Evolutionary conservation across 805 yeast genomes (phyloP).

Genomic region (Lipomyces oligophaga): DNA sequence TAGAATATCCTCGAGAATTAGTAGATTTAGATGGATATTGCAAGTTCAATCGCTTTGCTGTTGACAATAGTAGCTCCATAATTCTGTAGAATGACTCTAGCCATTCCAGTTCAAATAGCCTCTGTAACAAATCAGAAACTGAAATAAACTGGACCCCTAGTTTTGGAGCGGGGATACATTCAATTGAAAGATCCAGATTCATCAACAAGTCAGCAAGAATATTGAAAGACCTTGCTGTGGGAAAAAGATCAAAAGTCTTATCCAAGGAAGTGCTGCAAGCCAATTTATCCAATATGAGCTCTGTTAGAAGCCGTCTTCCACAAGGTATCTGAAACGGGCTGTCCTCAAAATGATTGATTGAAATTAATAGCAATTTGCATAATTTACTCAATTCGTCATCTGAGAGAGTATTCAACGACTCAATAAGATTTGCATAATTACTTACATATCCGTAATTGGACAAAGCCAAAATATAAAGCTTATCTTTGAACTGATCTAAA

Average conservation of each 20-base stretch:
- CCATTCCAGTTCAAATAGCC: conserved; percentile 29
- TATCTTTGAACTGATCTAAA: conserved; percentile 26
- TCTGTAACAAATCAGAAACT: conserved; percentile 33
- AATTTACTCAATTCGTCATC: conserved; percentile 27
- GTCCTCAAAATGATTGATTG: conserved; percentile 2
- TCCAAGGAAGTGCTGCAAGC: too few species aligned
- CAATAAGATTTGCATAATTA: conserved; percentile 27
- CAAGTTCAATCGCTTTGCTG: conserved; percentile 26
- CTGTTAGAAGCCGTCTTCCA: conserved; percentile 16
- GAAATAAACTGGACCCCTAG: conserved; percentile 35
- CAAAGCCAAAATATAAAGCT: conserved; percentile 32
- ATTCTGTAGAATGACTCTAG: conserved; percentile 31
- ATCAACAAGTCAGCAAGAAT: too few species aligned
- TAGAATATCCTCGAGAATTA: conserved; percentile 29
- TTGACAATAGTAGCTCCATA: conserved; percentile 27
- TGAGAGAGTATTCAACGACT: conserved; percentile 28
- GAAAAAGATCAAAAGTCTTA: conserved; percentile 3
- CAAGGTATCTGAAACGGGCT: too few species aligned
- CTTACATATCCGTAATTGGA: conserved; percentile 32
- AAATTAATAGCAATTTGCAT: conserved; percentile 14
- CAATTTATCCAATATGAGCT: conserved; percentile 29
- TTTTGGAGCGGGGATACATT: conserved; percentile 32
- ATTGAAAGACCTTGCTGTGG: conserved; percentile 19
- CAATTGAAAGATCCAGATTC: not conserved
- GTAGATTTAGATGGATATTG: conserved; percentile 7